A percentile compares a stretch with the other conserved stretches of the same genome.
Evolutionary conservation across 2,329 filamentous ascomycete species (phyloP).

Genomic region (Fusarium nodosum): DNA sequence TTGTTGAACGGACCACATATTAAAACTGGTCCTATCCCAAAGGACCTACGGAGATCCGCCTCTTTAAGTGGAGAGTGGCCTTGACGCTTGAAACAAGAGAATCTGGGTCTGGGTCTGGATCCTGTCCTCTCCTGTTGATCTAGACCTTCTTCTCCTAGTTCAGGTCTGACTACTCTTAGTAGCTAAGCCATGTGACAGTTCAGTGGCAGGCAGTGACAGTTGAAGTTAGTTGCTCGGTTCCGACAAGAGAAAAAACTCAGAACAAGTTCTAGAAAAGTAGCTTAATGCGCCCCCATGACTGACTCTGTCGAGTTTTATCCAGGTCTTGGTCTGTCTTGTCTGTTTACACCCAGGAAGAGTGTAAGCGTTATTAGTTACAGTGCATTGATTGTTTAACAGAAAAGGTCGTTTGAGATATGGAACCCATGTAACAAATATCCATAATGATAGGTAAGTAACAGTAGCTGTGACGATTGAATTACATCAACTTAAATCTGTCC

Average conservation of each 20-base stretch:
- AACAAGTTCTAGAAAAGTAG: slow-evolving; percentile 24
- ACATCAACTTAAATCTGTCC: neutral
- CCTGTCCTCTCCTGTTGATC: neutral
- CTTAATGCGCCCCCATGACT: slow-evolving; percentile 33
- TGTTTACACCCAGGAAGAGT: neutral
- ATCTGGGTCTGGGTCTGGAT: neutral
- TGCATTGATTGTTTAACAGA: neutral
- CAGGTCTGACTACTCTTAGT: neutral
- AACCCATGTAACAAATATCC: neutral
- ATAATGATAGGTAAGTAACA: neutral
- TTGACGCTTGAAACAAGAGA: slow-evolving; percentile 9
- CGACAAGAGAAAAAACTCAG: neutral
- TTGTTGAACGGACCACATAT: slow-evolving; percentile 4
- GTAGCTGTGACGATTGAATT: neutral
- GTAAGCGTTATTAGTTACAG: too few species aligned
- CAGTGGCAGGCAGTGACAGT: slow-evolving; percentile 7
- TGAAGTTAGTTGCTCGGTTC: neutral
- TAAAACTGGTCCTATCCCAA: slow-evolving; percentile 7
- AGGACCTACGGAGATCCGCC: slow-evolving; percentile 8
- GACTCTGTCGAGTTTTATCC: slow-evolving; percentile 2
- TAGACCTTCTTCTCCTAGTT: slow-evolving; percentile 4
- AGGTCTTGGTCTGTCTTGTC: neutral
- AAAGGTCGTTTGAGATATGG: neutral
- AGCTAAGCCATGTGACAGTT: neutral
- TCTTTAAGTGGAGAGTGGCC: slow-evolving; percentile 4